These are phyloP conservation scores for Aureobasidium sp. DNA, from an alignment of 2,329 filamentous ascomycete species.

Conservation along the genomic window DNA sequence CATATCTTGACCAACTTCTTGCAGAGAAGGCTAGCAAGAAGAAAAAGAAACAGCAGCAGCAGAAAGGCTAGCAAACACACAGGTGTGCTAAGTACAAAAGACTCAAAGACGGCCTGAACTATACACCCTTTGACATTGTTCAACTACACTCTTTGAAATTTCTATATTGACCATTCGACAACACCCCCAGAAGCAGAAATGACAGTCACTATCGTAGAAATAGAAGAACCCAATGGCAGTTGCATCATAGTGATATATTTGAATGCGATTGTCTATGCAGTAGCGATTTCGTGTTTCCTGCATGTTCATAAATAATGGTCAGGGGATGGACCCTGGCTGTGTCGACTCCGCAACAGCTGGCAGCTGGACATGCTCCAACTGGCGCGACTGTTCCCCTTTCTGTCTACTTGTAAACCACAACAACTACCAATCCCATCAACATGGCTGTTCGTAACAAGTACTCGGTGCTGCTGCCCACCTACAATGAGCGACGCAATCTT, in stretches of 20 bases:
- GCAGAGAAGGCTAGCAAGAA: constrained; percentile 44
- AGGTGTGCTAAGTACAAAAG: background rate
- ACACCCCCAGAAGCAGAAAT: background rate
- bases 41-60: constrained; percentile 30
- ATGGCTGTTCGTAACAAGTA: constrained; percentile 63
- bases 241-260: background rate
- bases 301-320: background rate
- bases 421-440: background rate
- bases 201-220: background rate
- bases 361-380: background rate
- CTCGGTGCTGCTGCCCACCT: constrained; percentile 94
- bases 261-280: background rate
- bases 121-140: background rate
- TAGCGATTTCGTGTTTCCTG: background rate
- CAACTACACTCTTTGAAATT: background rate
- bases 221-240: background rate
- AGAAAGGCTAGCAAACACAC: background rate
- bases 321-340: background rate
- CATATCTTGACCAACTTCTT: constrained; percentile 48
- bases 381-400: background rate
- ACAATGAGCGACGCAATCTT: constrained; percentile 96
- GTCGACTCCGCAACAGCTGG: constrained; percentile 10
- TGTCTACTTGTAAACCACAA: background rate
- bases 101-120: too few species aligned
- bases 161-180: background rate